Conservation (phyloP, 345 rosid genomes). For the Euphorbia lathyris region DNA sequence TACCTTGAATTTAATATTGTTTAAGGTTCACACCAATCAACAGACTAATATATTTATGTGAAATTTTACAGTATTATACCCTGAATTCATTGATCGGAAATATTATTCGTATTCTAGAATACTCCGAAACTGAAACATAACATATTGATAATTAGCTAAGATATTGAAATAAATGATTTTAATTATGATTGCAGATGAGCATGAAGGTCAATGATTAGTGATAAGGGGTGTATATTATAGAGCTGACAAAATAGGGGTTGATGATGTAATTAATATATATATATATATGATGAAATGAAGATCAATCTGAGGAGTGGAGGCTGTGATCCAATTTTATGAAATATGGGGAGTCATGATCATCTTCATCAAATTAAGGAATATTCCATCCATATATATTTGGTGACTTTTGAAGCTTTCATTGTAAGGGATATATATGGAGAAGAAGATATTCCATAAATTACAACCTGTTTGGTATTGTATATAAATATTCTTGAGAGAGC, state of each 20-base stretch:
- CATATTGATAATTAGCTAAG: too few species aligned
- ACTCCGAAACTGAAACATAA: too few species aligned
- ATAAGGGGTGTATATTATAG: slow-evolving; percentile 5
- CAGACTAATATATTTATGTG: too few species aligned
- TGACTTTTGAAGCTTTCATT: background rate
- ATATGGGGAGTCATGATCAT: slow-evolving; percentile 2
- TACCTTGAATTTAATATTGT: too few species aligned
- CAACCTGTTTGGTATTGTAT: background rate
- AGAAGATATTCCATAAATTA: background rate
- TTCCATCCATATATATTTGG: background rate
- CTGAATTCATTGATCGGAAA: too few species aligned
- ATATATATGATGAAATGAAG: too few species aligned
- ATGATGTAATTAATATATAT: slow-evolving; percentile 4
- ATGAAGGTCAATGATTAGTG: slow-evolving; percentile 19
- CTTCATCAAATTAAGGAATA: background rate
- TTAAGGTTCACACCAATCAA: too few species aligned
- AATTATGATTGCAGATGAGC: slow-evolving; percentile 4
- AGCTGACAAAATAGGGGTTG: slow-evolving; percentile 15
- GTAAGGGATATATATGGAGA: slow-evolving; percentile 5
- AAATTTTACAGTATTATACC: too few species aligned
- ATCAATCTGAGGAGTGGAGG: slow-evolving; percentile 16
- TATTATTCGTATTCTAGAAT: too few species aligned
- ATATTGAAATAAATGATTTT: background rate
- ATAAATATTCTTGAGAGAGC: background rate
- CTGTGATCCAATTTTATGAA: slow-evolving; percentile 17